Base-by-base conservation (phyloP, 352 stramenopile species). In the Phytophthora kernoviae region DNA sequence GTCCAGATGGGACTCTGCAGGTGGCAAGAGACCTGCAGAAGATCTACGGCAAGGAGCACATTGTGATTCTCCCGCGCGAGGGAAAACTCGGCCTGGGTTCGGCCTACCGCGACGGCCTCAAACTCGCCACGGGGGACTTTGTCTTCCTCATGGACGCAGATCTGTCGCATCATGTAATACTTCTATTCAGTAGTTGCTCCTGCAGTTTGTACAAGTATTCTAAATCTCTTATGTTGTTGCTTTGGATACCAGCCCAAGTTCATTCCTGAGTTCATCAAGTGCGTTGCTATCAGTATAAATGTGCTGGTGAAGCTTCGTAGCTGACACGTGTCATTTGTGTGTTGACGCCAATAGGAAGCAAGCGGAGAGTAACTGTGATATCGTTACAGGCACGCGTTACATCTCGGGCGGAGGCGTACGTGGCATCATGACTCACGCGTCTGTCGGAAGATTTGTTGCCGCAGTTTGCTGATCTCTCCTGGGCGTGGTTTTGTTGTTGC, bases 71-170 rank as follows among this genome's bases (percentile, higher is more conserved):
- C 5, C 90, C 96, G 40, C 90, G 97, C 46, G 68, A 93, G 42
- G 97, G 96, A 27, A 99, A 99, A 68, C 65, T 99, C 33, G 97
- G 97, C 15, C 78, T 99, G 12, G 96, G 96, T 33, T 98, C 89
- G 1, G 97, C 97, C 20, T 99, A 99, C 70, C 93, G 96, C 37
- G 97, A 98, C 61, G 97, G 96, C 12, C 82, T 99, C 39, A 96
- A 97, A 68, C 75, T 81, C 30, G 81, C 83, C 14, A 97, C 90
- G 30, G 96, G 96, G 20, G 79, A 98, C 56, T 96, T 91, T 67
- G 96, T 99, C 42, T 91, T 99, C 72, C 81, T 99, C 37, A 99
- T 99, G 97, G 97, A 99, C 80, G 97, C 97, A 17, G 97, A 99
- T 76, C 84, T 99, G 32, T 98, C 91, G 54, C 97, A 99, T 75